Conservation (phyloP, 2,329 filamentous ascomycete genomes). For the Magnaporthales sp. region DNA sequence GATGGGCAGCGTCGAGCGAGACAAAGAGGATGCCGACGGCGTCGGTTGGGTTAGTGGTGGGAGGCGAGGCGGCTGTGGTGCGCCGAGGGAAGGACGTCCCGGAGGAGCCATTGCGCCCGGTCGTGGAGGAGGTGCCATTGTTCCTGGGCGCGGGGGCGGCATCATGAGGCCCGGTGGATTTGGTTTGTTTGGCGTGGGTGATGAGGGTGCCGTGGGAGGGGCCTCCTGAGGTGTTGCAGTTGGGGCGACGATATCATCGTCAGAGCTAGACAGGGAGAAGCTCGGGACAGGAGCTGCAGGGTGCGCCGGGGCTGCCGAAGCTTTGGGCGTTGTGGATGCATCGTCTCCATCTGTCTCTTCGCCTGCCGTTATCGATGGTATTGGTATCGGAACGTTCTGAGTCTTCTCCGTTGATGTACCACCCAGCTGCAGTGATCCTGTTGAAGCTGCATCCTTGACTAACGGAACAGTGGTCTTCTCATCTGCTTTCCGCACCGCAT, state of each 20-base stretch:
- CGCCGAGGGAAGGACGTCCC: slow-evolving; percentile 1
- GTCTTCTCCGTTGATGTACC: not conserved
- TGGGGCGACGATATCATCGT: slow-evolving; percentile 12
- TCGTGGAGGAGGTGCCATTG: slow-evolving; percentile 11
- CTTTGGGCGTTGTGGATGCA: slow-evolving; percentile 41
- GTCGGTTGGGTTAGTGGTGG: slow-evolving; percentile 16
- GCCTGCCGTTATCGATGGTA: slow-evolving; percentile 6
- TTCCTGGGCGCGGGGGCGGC: slow-evolving; percentile 19
- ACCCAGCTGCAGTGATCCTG: not conserved
- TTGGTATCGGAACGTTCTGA: not conserved
- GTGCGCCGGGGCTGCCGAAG: slow-evolving; percentile 17
- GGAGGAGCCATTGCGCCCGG: slow-evolving; percentile 8
- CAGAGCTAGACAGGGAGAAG: slow-evolving; percentile 31
- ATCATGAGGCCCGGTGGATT: slow-evolving; percentile 14
- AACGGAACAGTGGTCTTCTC: not conserved
- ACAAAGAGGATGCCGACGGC: slow-evolving; percentile 15
- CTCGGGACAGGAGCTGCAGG: slow-evolving; percentile 27
- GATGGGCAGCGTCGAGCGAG: slow-evolving; percentile 18
- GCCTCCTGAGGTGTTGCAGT: slow-evolving; percentile 8
- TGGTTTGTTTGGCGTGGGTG: not conserved
- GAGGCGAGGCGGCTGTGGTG: slow-evolving; percentile 12
- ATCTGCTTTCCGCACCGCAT: slow-evolving; percentile 6
- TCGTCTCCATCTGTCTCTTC: slow-evolving; percentile 16
- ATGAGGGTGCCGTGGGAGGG: not conserved
- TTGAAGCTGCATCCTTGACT: not conserved